Evolutionary conservation across 768 basidiomycete species (phyloP).

Genomic region (Tulasnella sp.): DNA sequence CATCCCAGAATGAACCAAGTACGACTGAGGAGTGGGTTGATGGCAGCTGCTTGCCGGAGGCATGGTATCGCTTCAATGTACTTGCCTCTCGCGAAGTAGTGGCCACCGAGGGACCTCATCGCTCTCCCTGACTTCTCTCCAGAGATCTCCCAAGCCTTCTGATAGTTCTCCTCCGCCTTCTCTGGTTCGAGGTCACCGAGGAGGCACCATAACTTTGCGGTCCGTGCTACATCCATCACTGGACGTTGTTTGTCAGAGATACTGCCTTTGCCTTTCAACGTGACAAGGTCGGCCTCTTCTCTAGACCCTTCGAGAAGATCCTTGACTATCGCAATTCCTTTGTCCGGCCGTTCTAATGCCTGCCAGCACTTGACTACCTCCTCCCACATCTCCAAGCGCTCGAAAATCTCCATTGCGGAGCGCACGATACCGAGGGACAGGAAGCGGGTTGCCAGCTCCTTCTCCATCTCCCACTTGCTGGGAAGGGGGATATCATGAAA

Average conservation of each 20-base stretch:
- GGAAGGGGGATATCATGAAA: slow-evolving; percentile 77
- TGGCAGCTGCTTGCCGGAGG: slow-evolving; percentile 64
- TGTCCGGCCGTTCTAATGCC: slow-evolving; percentile 65
- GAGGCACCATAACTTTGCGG: slow-evolving; percentile 91
- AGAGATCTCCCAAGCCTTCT: slow-evolving; percentile 76
- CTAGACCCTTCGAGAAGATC: slow-evolving; percentile 78
- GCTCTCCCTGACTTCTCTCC: slow-evolving; percentile 73
- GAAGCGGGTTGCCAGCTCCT: slow-evolving; percentile 77
- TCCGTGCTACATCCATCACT: slow-evolving; percentile 51
- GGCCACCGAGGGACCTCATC: slow-evolving; percentile 83
- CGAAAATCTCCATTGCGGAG: slow-evolving; percentile 88
- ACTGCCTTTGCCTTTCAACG: slow-evolving; percentile 43
- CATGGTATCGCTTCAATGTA: slow-evolving; percentile 54
- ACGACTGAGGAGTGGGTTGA: slow-evolving; percentile 78
- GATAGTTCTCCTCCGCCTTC: slow-evolving; percentile 61
- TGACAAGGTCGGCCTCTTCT: slow-evolving; percentile 67
- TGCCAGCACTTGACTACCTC: slow-evolving; percentile 86
- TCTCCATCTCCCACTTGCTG: slow-evolving; percentile 87
- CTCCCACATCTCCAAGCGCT: slow-evolving; percentile 97
- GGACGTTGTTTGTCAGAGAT: slow-evolving; percentile 34
- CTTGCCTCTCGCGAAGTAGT: slow-evolving; percentile 58
- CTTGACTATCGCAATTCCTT: slow-evolving; percentile 67
- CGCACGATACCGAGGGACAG: slow-evolving; percentile 76
- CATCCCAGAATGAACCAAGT: slow-evolving; percentile 98
- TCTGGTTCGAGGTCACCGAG: slow-evolving; percentile 83